phyloP scores from a whole-genome alignment of 2,329 filamentous ascomycete species.

The Paraconiothyrium brasiliense region DNA sequence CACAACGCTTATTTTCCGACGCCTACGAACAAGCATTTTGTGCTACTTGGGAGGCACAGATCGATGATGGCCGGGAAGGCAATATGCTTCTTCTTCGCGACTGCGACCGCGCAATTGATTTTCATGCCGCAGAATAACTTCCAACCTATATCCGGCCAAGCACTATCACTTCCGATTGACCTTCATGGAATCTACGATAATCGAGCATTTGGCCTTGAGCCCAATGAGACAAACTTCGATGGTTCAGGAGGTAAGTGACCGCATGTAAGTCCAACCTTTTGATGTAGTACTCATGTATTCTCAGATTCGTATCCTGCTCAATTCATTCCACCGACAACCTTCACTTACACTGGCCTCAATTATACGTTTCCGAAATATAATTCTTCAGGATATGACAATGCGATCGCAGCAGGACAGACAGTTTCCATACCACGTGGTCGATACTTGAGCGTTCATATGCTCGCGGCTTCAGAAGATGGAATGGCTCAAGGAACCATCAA shows the following conservation, averaged over 20 bases:
- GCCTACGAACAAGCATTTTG: not conserved
- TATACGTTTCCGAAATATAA: conserved; percentile 52
- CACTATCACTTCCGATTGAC: conserved; percentile 18
- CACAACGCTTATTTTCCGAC: not conserved
- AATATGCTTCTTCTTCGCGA: not conserved
- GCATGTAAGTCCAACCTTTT: not conserved
- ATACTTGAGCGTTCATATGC: conserved; percentile 53
- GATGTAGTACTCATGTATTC: not conserved
- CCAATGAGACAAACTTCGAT: conserved; percentile 24
- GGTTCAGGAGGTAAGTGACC: conserved; percentile 18
- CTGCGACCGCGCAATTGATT: conserved; percentile 19
- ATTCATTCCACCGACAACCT: conserved; percentile 45
- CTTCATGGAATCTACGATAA: conserved; percentile 20
- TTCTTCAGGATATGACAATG: conserved; percentile 45
- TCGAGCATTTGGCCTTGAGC: conserved; percentile 20
- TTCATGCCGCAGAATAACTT: conserved; percentile 29
- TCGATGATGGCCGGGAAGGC: not conserved
- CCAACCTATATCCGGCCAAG: conserved; percentile 20
- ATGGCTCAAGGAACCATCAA: conserved; percentile 51
- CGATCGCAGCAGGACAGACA: conserved; percentile 49
- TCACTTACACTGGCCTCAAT: conserved; percentile 50
- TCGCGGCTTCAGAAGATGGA: conserved; percentile 52
- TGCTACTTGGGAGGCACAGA: not conserved
- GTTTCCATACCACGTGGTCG: conserved; percentile 41
- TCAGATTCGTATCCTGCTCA: conserved; percentile 47